These are phyloP conservation scores for Saccharomycopsis sp. DNA, from an alignment of 805 yeast genomes.

Conservation along the genomic window DNA sequence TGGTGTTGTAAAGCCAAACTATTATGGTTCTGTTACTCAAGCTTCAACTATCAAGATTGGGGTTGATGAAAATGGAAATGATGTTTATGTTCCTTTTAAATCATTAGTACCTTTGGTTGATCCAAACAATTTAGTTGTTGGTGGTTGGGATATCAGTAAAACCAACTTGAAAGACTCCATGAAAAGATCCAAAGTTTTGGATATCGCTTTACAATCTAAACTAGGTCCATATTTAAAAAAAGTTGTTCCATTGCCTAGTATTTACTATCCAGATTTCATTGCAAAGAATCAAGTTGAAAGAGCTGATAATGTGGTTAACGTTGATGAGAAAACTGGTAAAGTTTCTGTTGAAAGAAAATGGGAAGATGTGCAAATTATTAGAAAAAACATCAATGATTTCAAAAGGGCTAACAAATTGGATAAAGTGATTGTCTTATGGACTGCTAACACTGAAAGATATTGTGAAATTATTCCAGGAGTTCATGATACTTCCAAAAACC, in stretches of 20 bases:
- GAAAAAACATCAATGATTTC: conserved; percentile 74
- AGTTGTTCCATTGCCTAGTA: conserved; percentile 66
- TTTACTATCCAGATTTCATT: conserved; percentile 93
- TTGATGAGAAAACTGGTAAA: conserved; percentile 35
- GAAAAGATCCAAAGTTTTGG: conserved; percentile 80
- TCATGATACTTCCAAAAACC: conserved; percentile 79
- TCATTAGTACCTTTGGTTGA: conserved; percentile 77
- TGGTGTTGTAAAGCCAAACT: conserved; percentile 66
- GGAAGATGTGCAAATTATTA: conserved; percentile 80
- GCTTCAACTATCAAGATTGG: conserved; percentile 85
- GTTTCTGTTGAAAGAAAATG: conserved; percentile 58
- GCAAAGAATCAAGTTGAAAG: conserved; percentile 90
- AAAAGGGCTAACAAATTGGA: conserved; percentile 65
- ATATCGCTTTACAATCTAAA: conserved; percentile 71
- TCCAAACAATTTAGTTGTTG: conserved; percentile 82
- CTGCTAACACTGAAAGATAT: conserved; percentile 94
- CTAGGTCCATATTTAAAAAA: conserved; percentile 52
- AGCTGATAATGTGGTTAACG: conserved; percentile 77
- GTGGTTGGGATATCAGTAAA: conserved; percentile 91
- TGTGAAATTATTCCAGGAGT: conserved; percentile 69
- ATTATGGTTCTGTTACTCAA: conserved; percentile 92
- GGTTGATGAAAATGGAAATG: conserved; percentile 70
- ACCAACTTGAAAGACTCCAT: conserved; percentile 66
- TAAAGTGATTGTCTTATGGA: conserved; percentile 87
- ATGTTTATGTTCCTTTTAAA: conserved; percentile 87